A percentile compares a stretch with the other conserved stretches of the same genome.
phyloP scores from a whole-genome alignment of 768 basidiomycete genomes.

The Tylopilus balloui region DNA sequence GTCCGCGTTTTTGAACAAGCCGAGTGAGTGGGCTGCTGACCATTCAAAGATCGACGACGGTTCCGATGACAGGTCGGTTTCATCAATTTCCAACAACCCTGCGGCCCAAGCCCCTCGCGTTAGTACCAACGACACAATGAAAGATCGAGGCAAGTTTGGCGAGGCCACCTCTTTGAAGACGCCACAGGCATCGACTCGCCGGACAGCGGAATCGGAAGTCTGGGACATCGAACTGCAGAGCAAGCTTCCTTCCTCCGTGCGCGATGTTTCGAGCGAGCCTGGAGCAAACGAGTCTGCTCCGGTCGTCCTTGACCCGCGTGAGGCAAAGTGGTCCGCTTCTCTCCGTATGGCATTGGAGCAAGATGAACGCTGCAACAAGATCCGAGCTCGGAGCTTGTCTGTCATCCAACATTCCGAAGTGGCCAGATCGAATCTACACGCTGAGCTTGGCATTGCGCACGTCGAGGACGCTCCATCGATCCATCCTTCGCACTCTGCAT shows the following conservation, averaged over 20 bases:
- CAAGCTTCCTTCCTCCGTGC: constrained; percentile 21
- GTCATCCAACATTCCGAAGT: neutral
- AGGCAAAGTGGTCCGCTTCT: constrained; percentile 26
- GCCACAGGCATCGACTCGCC: constrained; percentile 1
- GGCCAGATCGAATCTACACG: constrained; percentile 25
- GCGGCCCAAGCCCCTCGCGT: constrained; percentile 5
- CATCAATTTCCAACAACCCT: constrained; percentile 19
- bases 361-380: neutral
- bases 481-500: constrained; percentile 54
- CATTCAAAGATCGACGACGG: constrained; percentile 3
- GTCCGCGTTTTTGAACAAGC: constrained; percentile 38
- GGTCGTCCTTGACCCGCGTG: constrained; percentile 36
- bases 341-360: neutral
- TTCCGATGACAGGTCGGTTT: constrained; percentile 8
- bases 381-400: neutral
- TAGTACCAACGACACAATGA: constrained; percentile 2
- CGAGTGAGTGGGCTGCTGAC: constrained; percentile 9
- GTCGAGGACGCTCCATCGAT: constrained; percentile 27
- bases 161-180: neutral
- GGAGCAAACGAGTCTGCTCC: constrained; percentile 19
- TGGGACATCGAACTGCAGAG: constrained; percentile 55
- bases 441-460: neutral
- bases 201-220: constrained; percentile 36
- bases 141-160: neutral
- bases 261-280: constrained; percentile 16